Evolutionary conservation across 106 monocot genomes (phyloP).

Genomic region (Acorus calamus): DNA sequence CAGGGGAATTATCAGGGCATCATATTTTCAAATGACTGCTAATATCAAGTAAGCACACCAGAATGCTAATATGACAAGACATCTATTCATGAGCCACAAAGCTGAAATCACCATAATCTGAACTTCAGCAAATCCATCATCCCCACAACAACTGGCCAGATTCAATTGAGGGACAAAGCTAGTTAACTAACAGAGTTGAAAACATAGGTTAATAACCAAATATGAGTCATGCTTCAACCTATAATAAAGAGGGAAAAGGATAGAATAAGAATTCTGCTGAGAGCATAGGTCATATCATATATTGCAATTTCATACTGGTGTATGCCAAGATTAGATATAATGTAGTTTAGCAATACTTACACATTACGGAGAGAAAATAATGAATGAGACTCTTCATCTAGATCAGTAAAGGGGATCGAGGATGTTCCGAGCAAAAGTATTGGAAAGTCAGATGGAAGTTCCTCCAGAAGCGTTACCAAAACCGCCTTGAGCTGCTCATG

Average conservation of each 20-base stretch:
- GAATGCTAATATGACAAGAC: too few relatives aligned
- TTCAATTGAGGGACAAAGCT: too few relatives aligned
- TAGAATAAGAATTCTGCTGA: conserved; percentile 2
- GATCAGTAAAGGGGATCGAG: conserved; percentile 22
- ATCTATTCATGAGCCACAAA: too few relatives aligned
- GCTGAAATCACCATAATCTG: too few relatives aligned
- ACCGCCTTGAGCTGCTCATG: conserved; percentile 44
- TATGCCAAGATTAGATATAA: background rate
- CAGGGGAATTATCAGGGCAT: too few relatives aligned
- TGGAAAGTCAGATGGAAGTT: conserved; percentile 38
- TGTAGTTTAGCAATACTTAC: conserved; percentile 12
- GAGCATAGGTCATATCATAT: too few relatives aligned
- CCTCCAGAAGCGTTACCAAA: conserved; percentile 36
- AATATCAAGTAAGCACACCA: too few relatives aligned
- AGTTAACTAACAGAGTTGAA: too few relatives aligned
- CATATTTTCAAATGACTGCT: too few relatives aligned
- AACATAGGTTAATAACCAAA: conserved; percentile 1
- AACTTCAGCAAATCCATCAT: too few relatives aligned
- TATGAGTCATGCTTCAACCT: too few relatives aligned
- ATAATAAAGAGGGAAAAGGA: background rate
- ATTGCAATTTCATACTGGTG: background rate
- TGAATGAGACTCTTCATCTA: conserved; percentile 24
- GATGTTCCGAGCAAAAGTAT: conserved; percentile 35
- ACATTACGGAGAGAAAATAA: conserved; percentile 27
- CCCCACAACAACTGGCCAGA: too few relatives aligned